These are phyloP conservation scores for Carex scoparia DNA, from an alignment of 176 grass and related monocot genomes.

Conservation along the genomic window DNA sequence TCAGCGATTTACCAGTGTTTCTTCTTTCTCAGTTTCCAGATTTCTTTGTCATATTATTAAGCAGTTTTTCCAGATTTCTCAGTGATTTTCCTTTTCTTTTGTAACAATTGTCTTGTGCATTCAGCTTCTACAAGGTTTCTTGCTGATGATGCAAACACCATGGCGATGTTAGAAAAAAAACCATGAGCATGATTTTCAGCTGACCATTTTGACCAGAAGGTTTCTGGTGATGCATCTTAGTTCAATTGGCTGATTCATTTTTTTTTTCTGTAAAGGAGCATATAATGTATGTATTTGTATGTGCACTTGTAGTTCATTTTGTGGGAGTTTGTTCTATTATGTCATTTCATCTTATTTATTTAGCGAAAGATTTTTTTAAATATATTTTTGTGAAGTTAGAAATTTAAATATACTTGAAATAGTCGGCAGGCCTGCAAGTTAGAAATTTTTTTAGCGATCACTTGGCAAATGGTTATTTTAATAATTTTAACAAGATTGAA, in stretches of 20 bases:
- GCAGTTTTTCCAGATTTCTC: no score
- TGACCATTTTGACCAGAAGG: no score
- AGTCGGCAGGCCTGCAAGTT: neutral
- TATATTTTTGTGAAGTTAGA: conserved; percentile 16
- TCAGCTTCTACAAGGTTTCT: conserved; percentile 70
- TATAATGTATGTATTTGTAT: no score
- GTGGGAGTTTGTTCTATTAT: neutral
- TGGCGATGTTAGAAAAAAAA: neutral
- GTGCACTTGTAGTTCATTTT: neutral
- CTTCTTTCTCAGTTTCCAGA: no score
- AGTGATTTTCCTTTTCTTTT: neutral
- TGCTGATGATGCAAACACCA: neutral
- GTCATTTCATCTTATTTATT: neutral
- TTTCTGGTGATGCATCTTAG: no score
- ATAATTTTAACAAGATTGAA: no score
- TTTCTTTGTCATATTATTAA: no score
- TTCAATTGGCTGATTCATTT: neutral
- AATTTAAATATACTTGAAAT: neutral
- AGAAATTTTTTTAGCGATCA: no score
- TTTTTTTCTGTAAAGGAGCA: no score
- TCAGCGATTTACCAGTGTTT: no score
- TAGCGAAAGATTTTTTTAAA: neutral
- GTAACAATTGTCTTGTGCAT: neutral
- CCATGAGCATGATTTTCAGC: no score
- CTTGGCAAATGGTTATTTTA: no score